Base-by-base conservation (phyloP, 2,329 filamentous ascomycete species). In the Penicillium freii region DNA sequence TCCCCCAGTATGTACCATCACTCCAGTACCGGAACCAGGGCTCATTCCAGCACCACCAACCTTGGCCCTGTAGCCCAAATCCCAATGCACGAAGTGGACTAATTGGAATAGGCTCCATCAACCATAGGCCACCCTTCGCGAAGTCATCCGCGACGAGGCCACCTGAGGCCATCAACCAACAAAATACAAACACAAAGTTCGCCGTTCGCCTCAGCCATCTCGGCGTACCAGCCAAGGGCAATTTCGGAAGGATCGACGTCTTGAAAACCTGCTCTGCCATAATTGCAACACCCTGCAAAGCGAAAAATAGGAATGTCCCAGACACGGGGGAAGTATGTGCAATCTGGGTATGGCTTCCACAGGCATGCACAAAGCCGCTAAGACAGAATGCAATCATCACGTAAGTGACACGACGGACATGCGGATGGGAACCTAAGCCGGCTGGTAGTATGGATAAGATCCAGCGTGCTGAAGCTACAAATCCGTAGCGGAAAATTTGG, bases 51-150 rank as follows among this genome's bases (percentile, higher is more conserved):
- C 89, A 84, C 84, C 84, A 90, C 80, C 84, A 87, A 1, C 80
- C 75, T 66, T 89, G 86, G 0, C 82, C 84, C 19, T 79, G 73
- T 1, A 77, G 76, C 0, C 88, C 89, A 34, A 87, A 77, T 0
- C 89, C 87, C 17, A 92, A 34, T 2, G 81, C 83, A 27, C 91
- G 80, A n/a, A 92, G 69, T 0, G 82, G 69, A 53, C 90, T 95
- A 9, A 93, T 62, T 0, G 92, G 91, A n/a, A 96, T 75, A 0
- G 91, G 91, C 73, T 97, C 91, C 60, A 86, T 85, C 15, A 95
- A 73, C 89, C 90, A 96, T 0, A 96, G 68, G 0, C 90, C 91
- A 0, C 85, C 83, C 11, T 82, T 80, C 0, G 87, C 82, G 70
- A 96, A 86, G 67, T 97, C 92, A 69, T 96, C 85, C 11, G 86